Evolutionary conservation across 169 alveolate species (phyloP).

Genomic region (Eimeria maxima): DNA sequence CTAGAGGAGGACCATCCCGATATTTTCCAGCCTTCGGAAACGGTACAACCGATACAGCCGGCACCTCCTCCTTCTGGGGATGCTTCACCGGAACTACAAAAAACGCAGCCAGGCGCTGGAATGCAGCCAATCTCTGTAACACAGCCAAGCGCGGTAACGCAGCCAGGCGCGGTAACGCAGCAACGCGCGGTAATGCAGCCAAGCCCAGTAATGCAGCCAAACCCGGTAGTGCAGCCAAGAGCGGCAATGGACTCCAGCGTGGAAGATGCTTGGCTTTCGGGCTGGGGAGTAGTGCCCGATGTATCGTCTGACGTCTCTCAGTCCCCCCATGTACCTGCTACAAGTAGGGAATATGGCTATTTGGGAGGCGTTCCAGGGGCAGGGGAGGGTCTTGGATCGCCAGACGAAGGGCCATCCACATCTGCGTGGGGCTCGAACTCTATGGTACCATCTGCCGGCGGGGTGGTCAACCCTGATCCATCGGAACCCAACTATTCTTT

Average conservation of each 20-base stretch:
- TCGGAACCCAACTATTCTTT: neutral
- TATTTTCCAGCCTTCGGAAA: neutral
- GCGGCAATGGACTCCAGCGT: neutral
- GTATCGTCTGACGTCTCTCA: neutral
- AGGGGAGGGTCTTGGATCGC: neutral
- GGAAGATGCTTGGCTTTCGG: neutral
- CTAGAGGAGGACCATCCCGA: neutral
- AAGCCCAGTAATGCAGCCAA: neutral
- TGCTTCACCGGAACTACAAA: too few relatives aligned
- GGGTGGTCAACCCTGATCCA: neutral
- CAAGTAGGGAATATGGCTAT: neutral
- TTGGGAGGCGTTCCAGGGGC: too few relatives aligned
- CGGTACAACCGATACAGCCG: neutral
- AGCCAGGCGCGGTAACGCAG: neutral
- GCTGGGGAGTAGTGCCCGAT: neutral
- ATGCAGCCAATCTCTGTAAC: neutral
- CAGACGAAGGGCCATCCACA: constrained; percentile 10
- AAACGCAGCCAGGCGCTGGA: too few relatives aligned
- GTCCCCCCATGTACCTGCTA: neutral
- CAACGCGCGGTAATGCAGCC: neutral
- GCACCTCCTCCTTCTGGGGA: neutral
- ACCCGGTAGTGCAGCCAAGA: neutral
- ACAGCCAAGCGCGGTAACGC: neutral
- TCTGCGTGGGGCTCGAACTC: neutral
- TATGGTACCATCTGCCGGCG: neutral